Base-by-base conservation (phyloP, 2,329 filamentous ascomycete genomes). In the Lachnellula occidentalis region DNA sequence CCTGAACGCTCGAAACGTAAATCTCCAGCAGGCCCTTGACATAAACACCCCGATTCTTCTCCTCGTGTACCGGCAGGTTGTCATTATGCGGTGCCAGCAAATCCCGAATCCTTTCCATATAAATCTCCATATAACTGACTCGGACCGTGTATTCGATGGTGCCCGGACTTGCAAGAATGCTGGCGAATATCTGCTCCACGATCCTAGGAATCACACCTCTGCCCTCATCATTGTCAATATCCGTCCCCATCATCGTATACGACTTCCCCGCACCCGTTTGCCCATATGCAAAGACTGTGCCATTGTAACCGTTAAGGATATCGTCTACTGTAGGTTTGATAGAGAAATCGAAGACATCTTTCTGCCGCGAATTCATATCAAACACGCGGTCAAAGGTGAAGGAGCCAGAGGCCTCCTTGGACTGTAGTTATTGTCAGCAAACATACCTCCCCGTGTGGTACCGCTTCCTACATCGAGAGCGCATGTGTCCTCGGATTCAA, bases 71-170 rank as follows among this genome's bases (percentile, higher is more conserved):
- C 0, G 92, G 92, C 50, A 99, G 77, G 69, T 97, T 97, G 75
- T 96, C 92, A 73, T 97, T 96, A 57, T 92, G 88, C 11, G 94
- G 94, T 22, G 87, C 85, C 60, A 99, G 77, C 67, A 99, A 75
- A 83, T 99, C 94, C 67, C 92, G 85, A 71, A 99, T 97, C 64
- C 88, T 85, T 76, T 99, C 94, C 94, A 97, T 99, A 78, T 99
- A 99, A 61, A 99, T 97, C 74, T 99, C 94, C 92, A 99, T 96
- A 74, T 97, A 97, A 73, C 91, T 96, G 69, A 97, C 92, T 54
- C 92, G 85, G 51, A 99, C 92, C n/a, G 92, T 97, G 73, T 97
- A 97, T 74, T 97, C 94, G 71, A 97, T 96, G 63, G 90, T 95
- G 66, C 86, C 86, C 43, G 92, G 90, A 65, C 91, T 96, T 21